Evolutionary conservation across 352 stramenopile genomes (phyloP).

Genomic region (Phytophthora crassamura): DNA sequence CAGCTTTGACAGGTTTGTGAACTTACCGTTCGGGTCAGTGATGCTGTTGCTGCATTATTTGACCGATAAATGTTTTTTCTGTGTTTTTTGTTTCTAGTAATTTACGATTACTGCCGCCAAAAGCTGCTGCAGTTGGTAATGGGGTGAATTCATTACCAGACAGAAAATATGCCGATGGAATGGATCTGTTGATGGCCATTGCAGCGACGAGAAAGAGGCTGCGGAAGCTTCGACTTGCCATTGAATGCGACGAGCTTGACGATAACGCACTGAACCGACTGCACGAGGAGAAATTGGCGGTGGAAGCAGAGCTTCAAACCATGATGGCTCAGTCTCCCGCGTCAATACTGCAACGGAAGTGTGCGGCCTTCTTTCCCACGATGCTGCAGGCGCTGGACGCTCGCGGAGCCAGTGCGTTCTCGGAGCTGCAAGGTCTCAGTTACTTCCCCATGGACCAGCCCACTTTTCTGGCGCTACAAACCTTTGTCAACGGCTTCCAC

Average conservation of each 20-base stretch:
- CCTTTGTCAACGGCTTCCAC: constrained; percentile 55
- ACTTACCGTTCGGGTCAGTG: no score
- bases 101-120: constrained; percentile 28
- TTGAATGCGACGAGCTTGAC: constrained; percentile 21
- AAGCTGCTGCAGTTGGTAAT: not conserved
- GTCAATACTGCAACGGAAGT: constrained; percentile 35
- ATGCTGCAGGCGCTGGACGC: constrained; percentile 48
- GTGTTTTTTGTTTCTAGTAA: constrained; percentile 22
- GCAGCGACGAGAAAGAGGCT: constrained; percentile 44
- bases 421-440: constrained; percentile 51
- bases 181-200: constrained; percentile 58
- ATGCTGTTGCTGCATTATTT: not conserved
- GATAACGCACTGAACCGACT: constrained; percentile 11
- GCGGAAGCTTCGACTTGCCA: constrained; percentile 51
- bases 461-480: constrained; percentile 59
- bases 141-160: not conserved
- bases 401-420: constrained; percentile 41
- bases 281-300: constrained; percentile 15
- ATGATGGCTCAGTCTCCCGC: constrained; percentile 47
- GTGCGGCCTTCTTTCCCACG: constrained; percentile 48
- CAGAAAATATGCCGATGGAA: constrained; percentile 44
- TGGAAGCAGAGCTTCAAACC: constrained; percentile 34
- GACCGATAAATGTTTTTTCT: not conserved
- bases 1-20: constrained; percentile 47
- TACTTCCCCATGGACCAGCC: constrained; percentile 60